Base-by-base conservation (phyloP, 768 basidiomycete species). In the Gloeopeniophorella convolvens region DNA sequence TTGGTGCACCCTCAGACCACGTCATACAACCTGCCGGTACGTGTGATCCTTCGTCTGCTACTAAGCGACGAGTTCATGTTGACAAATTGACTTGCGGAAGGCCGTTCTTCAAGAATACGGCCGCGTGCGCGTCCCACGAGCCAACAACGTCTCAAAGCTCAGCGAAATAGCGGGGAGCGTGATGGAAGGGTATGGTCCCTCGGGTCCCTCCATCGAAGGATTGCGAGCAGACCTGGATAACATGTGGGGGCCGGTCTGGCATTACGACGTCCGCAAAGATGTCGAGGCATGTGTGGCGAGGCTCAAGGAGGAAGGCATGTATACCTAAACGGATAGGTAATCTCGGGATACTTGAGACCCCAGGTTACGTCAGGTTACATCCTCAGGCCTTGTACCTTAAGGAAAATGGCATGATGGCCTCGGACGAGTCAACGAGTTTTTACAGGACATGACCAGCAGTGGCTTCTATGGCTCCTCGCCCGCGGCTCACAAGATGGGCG, bases 191-290 rank as follows among this genome's bases (percentile, higher is more conserved):
- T 71, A 65, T 50, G 72, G 70, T 2, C 59, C 63, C 26, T 63
- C 64, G 35, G 67, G 69, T 2, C 15, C 36, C 6, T 52, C 58
- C 2, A 45, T 58, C 6, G 60, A 66, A 42, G 64, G 66, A 5
- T 66, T 74, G 23, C 60, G 61, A 16, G 49, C 65, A 3, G 67
- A 70, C 31, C 42, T 78, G 18, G 40, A 53, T 4, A 71, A 65
- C 9, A 68, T 71, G 28, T 79, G 72, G 73, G 69, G 67, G 31
- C 68, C 70, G 9, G 68, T 82, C 13, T 80, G 76, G 76, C 63
- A 70, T 36, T 68, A 79, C 58, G 72, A 79, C 21, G 9, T 48
- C 11, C 31, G 35, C 11, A 21, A 16, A 7, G 44, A 45, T 33
- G 27, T 45, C 11, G 20, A 45, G 26, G 33, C 31, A 10, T n/a